Percentiles rank a stretch among this genome's conserved stretches.
phyloP scores from a whole-genome alignment of 2,329 filamentous ascomycete genomes.

The Cladosporium sp. region DNA sequence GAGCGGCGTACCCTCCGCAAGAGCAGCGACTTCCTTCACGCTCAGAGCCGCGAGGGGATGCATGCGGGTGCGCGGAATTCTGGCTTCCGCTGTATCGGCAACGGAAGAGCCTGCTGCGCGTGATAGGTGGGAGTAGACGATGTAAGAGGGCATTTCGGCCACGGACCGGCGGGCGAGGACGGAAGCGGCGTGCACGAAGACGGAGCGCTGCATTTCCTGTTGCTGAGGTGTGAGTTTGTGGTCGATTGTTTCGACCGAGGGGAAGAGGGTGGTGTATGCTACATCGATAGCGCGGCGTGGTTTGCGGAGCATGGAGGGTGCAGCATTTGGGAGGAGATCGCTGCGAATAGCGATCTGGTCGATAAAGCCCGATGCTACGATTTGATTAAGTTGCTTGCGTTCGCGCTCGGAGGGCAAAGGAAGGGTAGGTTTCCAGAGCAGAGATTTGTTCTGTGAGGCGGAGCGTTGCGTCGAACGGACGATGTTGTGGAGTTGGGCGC shows the following conservation, averaged over 20 bases:
- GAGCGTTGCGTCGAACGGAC: conserved; percentile 46
- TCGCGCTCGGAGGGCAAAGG: conserved; percentile 59
- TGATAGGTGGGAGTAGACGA: conserved; percentile 84
- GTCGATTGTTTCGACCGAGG: conserved; percentile 44
- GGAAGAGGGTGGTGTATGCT: conserved; percentile 80
- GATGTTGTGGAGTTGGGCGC: conserved; percentile 76
- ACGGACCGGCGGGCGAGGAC: conserved; percentile 64
- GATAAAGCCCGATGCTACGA: conserved; percentile 86
- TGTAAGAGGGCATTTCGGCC: conserved; percentile 77
- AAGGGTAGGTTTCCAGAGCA: conserved; percentile 40
- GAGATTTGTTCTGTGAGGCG: not conserved
- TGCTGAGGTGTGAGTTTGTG: conserved; percentile 31
- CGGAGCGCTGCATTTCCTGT: conserved; percentile 57
- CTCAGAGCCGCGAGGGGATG: conserved; percentile 78
- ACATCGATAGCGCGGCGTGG: conserved; percentile 87
- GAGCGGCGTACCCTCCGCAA: conserved; percentile 81
- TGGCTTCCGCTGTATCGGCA: conserved; percentile 38
- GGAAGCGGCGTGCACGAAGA: conserved; percentile 85
- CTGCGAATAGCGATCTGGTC: conserved; percentile 91
- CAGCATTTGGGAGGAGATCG: conserved; percentile 62
- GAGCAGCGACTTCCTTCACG: conserved; percentile 67
- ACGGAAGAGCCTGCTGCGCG: conserved; percentile 51
- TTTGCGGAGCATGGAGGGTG: conserved; percentile 61
- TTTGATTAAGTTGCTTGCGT: conserved; percentile 79
- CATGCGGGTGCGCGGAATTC: conserved; percentile 73